These are phyloP conservation scores for Pholiota microspora DNA, from an alignment of 768 basidiomycete species.

Conservation along the genomic window DNA sequence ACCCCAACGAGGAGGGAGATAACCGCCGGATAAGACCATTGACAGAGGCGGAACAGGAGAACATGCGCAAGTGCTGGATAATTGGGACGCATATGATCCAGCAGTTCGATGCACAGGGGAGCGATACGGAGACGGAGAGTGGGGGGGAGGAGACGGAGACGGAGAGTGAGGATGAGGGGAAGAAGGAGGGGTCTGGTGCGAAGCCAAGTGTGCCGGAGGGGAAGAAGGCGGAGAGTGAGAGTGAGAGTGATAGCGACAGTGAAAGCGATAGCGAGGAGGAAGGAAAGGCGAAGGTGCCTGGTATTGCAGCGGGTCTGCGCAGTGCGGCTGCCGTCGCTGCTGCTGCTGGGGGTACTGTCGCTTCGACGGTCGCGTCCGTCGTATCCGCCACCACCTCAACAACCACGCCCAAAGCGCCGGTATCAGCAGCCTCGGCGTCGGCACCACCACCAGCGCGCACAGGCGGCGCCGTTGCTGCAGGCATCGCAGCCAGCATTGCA, in stretches of 20 bases:
- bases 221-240: constrained; percentile 8
- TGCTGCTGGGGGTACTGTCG: background rate
- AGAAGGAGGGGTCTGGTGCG: constrained; percentile 3
- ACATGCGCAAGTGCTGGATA: constrained; percentile 65
- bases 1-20: background rate
- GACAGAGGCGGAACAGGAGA: constrained; percentile 40
- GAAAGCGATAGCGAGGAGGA: constrained; percentile 2
- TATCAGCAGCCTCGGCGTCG: too few species aligned
- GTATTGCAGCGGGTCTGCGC: background rate
- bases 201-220: too few species aligned
- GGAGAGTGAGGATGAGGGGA: constrained; percentile 20
- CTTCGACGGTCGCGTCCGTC: background rate
- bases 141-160: constrained; percentile 24
- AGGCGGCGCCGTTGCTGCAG: background rate
- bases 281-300: background rate
- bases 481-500: too few species aligned
- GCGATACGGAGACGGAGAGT: constrained; percentile 31
- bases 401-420: background rate
- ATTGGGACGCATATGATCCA: constrained; percentile 75
- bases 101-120: constrained; percentile 79
- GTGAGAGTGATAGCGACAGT: constrained; percentile 5
- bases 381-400: too few species aligned
- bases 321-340: background rate
- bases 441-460: background rate
- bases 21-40: background rate